Evolutionary conservation across 2,329 filamentous ascomycete species (phyloP), one percentile per base, ranked within the genome.

Genomic region (Fusarium avenaceum): DNA sequence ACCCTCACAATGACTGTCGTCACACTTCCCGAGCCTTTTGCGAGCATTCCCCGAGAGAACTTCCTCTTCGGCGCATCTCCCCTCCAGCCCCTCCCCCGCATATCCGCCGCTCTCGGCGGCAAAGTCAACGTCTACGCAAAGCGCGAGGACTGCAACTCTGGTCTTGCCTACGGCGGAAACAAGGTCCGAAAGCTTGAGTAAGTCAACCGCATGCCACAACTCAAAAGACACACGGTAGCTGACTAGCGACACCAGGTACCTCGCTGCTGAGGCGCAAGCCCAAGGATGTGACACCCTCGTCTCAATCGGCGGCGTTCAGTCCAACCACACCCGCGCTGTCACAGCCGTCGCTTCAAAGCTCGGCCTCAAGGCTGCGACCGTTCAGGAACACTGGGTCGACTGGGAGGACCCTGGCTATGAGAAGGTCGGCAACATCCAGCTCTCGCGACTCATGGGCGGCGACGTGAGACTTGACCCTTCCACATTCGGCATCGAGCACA

Each of bases 371-470:
- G 82, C 81, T 46, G 80, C 85, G 65, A 76, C 74, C 0, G 84
- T 90, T 0, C 89, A 92, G 77, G 89, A 92, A 78, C 83, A 89
- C 74, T 92, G 89, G 89, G 89, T 92, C 0, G 84, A 89, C 38
- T 88, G 86, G 84, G 75, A 80, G 1, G 87, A 90, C 66, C 76
- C 81, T 2, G 84, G 82, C 10, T 92, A 91, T 74, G 85, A 85
- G 20, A 84, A 83, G 67, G 89, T 90, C 9, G 90, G 90, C 65
- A 92, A 92, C 79, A 89, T 92, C 67, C 89, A 92, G 78, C 83
- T 92, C 4, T 89, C 87, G 4, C 82, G 89, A 2, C 81, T 92
- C 22, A 90, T 92, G 88, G 86, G 86, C 45, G 89, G 87, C 2
- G 87, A 91, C 65, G 84, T 89, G 19, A 80, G 85, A 1, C 82